Evolutionary conservation across 2,329 filamentous ascomycete genomes (phyloP), one percentile per base, ranked within the genome.

Genomic region (Talaromyces sp.): DNA sequence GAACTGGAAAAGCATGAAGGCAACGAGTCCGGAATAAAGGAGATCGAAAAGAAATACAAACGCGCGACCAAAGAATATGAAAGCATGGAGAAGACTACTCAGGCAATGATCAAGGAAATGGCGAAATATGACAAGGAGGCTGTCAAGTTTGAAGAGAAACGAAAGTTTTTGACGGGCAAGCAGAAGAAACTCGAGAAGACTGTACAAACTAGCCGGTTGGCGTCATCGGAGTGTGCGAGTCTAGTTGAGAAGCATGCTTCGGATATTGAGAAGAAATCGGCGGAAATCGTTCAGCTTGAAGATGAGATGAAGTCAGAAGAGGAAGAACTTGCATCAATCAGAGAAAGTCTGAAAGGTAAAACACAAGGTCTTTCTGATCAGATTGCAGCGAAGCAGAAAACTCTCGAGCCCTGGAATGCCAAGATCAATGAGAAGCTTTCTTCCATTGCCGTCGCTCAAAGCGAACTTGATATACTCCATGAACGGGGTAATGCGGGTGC

Each of bases 401-500:
- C 92, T 0, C 83, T 99, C 11, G 94, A 98, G 78, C 95, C 95
- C 0, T 99, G 95, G 95, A 93, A 90, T 71, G 93, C 93, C 70
- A 98, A 95, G 79, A 94, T 99, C 80, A 97, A 95, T 77, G 90
- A 97, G 75, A 98, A 97, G 77, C 91, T 95, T 74, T 97, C 93
- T 0, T 88, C 91, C 3, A 96, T 97, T 70, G 94, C 94, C 3
- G 93, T 99, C 11, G 93, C 95, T 1, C 91, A 97, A 76, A 97
- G 93, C 77, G 94, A 99, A 77, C 86, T 98, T 70, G 90, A 93
- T 67, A 98, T 99, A 65, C 84, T 99, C 7, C 86, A 88, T 47
- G 95, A 99, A 75, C 92, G 93, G 75, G 91, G 92, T 61, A 97
- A 93, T 73, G 90, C 94, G 36, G 93, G 93, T 4, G 89, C 91